Evolutionary conservation across 2,329 filamentous ascomycete species (phyloP).

Genomic region (Grosmannia clavigera): DNA sequence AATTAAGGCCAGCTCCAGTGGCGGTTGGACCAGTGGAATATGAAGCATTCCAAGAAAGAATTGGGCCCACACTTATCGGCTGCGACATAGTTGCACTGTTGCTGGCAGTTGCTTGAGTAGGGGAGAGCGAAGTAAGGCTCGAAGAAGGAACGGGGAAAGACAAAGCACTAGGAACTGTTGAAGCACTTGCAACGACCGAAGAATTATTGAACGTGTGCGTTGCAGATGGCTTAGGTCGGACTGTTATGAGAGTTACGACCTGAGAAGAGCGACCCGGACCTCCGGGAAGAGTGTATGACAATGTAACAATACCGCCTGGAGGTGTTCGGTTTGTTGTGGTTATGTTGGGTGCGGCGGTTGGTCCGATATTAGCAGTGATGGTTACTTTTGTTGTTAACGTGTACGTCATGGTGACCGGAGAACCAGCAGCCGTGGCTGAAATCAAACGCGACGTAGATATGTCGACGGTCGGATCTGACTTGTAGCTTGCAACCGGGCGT

Average conservation of each 20-base stretch:
- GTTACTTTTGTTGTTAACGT: slow-evolving; percentile 4
- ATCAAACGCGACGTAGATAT: background rate
- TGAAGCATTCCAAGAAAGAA: background rate
- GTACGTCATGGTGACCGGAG: slow-evolving; percentile 2
- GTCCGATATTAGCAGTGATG: background rate
- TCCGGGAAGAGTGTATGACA: slow-evolving; percentile 14
- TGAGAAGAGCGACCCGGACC: background rate
- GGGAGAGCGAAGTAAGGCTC: background rate
- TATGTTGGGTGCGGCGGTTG: background rate
- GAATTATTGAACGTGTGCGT: background rate
- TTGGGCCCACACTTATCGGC: background rate
- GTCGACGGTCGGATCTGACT: background rate
- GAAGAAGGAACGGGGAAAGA: background rate
- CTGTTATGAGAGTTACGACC: slow-evolving; percentile 8
- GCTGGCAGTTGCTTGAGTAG: background rate
- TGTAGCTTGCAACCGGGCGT: background rate
- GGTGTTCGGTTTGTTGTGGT: background rate
- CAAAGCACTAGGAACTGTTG: background rate
- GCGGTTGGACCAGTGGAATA: background rate
- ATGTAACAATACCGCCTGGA: slow-evolving; percentile 7
- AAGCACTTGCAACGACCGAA: background rate
- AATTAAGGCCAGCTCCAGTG: background rate
- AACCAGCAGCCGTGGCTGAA: background rate
- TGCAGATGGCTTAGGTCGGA: background rate
- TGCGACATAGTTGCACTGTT: background rate